Evolutionary conservation across 2,329 filamentous ascomycete genomes (phyloP).

Genomic region (Talaromyces sp.): DNA sequence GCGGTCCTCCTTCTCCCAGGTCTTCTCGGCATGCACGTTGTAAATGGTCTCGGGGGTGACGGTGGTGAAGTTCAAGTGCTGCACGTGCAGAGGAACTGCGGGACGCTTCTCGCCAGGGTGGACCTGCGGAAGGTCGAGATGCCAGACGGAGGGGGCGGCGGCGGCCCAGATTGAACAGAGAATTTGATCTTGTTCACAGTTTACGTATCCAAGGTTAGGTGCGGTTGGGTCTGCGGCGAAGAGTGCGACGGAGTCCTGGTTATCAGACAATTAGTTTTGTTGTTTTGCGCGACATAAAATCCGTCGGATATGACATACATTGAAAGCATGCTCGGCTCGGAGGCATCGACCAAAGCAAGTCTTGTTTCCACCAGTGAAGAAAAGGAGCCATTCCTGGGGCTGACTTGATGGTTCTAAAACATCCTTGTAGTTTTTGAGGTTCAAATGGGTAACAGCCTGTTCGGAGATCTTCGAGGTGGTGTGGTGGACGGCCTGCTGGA

Average conservation of each 20-base stretch:
- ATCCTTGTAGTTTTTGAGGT: constrained; percentile 56
- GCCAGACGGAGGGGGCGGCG: constrained; percentile 55
- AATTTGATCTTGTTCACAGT: constrained; percentile 58
- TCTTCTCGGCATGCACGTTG: constrained; percentile 55
- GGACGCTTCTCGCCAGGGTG: constrained; percentile 53
- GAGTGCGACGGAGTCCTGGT: constrained; percentile 52
- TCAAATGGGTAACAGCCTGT: constrained; percentile 52
- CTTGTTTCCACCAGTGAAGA: constrained; percentile 61
- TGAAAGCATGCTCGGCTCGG: constrained; percentile 52
- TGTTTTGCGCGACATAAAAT: not conserved
- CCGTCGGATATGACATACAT: constrained; percentile 36
- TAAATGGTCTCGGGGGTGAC: constrained; percentile 57
- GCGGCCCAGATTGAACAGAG: constrained; percentile 62
- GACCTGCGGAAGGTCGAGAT: constrained; percentile 55
- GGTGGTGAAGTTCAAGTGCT: constrained; percentile 56
- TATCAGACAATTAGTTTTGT: not conserved
- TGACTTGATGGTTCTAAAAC: constrained; percentile 44
- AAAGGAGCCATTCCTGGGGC: constrained; percentile 58
- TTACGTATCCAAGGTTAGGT: constrained; percentile 56
- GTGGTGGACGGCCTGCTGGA: constrained; percentile 42
- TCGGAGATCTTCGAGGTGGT: constrained; percentile 50
- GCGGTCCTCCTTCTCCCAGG: constrained; percentile 49
- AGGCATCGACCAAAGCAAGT: constrained; percentile 61
- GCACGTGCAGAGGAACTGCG: constrained; percentile 52
- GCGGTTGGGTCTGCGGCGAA: constrained; percentile 53